These are phyloP conservation scores for Elongisporangium undulatum DNA, from an alignment of 352 stramenopile genomes.

Conservation along the genomic window DNA sequence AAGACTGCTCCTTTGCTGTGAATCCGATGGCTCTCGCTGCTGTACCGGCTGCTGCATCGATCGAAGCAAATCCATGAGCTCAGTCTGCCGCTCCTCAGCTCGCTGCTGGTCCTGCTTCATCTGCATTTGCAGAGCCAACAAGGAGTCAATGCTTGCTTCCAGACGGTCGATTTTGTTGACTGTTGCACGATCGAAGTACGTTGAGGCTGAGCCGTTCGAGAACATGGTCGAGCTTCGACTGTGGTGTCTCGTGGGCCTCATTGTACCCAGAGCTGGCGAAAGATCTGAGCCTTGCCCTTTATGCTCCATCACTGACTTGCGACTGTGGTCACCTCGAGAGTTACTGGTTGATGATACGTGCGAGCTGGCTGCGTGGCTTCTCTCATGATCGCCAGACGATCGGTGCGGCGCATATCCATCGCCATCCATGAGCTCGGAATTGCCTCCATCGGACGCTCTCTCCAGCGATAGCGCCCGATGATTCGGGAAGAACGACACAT, in stretches of 20 bases:
- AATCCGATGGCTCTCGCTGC: not conserved
- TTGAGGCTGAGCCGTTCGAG: not conserved
- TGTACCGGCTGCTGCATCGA: constrained; percentile 6
- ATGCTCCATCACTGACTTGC: not conserved
- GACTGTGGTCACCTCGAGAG: not conserved
- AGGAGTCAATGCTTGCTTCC: constrained; percentile 31
- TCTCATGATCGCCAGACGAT: not conserved
- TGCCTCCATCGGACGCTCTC: constrained; percentile 2
- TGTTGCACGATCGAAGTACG: constrained; percentile 11
- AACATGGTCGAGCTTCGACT: not conserved
- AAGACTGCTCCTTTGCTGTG: constrained; percentile 10
- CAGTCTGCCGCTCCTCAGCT: constrained; percentile 22
- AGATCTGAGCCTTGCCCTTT: not conserved
- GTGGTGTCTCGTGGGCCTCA: not conserved
- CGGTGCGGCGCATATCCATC: not conserved
- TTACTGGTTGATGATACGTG: not conserved
- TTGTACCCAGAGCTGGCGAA: not conserved
- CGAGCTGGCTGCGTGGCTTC: not conserved
- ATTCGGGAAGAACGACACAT: constrained; percentile 73
- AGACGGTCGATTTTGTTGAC: constrained; percentile 43
- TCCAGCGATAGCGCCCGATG: constrained; percentile 56
- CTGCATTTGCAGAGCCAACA: constrained; percentile 31
- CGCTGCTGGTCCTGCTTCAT: constrained; percentile 39
- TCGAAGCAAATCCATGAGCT: constrained; percentile 33
- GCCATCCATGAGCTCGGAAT: not conserved